Conservation (phyloP, 2,329 filamentous ascomycete species). For the Dendryphion nanum region DNA sequence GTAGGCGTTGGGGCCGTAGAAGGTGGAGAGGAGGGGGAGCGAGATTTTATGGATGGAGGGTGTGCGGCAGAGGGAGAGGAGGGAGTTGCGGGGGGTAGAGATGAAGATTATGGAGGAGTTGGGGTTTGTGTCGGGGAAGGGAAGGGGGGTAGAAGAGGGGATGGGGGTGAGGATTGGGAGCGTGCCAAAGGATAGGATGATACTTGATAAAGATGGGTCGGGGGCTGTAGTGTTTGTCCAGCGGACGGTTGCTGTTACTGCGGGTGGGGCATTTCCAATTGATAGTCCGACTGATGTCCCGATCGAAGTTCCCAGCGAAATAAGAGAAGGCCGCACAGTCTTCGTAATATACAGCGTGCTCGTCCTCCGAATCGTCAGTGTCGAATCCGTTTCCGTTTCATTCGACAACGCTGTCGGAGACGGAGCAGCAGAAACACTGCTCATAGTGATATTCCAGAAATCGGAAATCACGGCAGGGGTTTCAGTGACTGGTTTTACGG, state of each 20-base stretch:
- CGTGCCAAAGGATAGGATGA: not conserved
- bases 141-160: not conserved
- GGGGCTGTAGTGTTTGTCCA: no score
- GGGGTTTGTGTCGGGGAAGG: constrained; percentile 1
- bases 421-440: no score
- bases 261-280: not conserved
- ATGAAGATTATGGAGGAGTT: constrained; percentile 1
- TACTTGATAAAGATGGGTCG: constrained; percentile 1
- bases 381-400: no score
- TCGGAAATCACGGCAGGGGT: no score
- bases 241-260: no score
- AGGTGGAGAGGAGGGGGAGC: constrained; percentile 32
- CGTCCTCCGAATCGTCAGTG: not conserved
- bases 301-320: not conserved
- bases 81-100: constrained; percentile 20
- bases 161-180: not conserved
- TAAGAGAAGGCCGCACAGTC: not conserved
- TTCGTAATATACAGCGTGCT: constrained; percentile 2
- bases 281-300: not conserved
- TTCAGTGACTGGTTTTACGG: not conserved
- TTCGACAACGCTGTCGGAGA: no score
- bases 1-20: constrained; percentile 31
- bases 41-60: constrained; percentile 39
- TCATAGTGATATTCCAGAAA: no score
- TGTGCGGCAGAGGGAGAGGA: constrained; percentile 19